Base-by-base conservation (phyloP, 2,329 filamentous ascomycete species). In the Pleomassaria siparia region DNA sequence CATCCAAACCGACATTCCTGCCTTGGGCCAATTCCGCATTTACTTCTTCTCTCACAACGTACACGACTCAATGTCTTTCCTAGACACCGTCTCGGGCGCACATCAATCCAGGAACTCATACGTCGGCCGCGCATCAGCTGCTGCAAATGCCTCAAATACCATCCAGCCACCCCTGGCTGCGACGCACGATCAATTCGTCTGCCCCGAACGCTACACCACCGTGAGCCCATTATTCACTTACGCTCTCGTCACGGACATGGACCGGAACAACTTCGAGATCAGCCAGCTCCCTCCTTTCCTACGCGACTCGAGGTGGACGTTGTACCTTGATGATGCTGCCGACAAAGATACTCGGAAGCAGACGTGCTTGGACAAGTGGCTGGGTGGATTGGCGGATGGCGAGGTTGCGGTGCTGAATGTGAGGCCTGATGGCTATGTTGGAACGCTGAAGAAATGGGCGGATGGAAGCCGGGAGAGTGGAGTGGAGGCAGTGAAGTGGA, bases 11-110 rank as follows among this genome's bases (percentile, higher is more conserved):
- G 88, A 91, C 60, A 88, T 91, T 36, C 88, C 88, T 1, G 81
- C 89, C 69, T 74, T 91, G 5, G 85, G 87, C 21, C 88, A 91
- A 62, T 91, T 91, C 74, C 80, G 86, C 40, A 80, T 90, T 37
- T 90, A 88, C 66, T 78, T 91, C 50, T 80, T 91, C 50, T 80
- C 83, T 51, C 82, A 81, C 60, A 78, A 88, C 58, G 75, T 89
- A 2, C 74, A 77, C 45, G 67, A 76, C 41, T 69, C 76, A 25
- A 73, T 73, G 44, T 71, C 73, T 1, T 88, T 88, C 68, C 73
- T 90, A 20, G 73, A 80, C 6, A 76, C 74, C 0, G 76, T 89
- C 32, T 86, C 80, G 56, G 71, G 76, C 21, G 72, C 78, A 9
- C 75, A 88, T 41, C 74, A 76, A 1, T 73, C 76, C 1, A 63